phyloP scores from a whole-genome alignment of 345 rosid species.

The Odontarrhena argentea region DNA sequence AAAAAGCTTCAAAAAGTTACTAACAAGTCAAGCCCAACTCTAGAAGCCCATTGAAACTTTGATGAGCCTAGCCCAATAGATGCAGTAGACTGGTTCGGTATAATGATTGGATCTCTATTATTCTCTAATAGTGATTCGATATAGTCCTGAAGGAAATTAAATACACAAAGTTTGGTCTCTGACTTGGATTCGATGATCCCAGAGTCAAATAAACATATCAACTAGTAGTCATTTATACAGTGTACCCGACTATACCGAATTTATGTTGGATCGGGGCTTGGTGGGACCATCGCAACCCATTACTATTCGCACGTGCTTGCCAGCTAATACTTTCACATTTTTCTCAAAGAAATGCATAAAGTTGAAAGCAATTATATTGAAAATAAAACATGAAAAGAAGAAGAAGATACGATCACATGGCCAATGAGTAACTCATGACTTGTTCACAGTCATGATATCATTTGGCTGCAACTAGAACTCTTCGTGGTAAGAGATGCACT shows the following conservation, averaged over 20 bases:
- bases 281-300: conserved; percentile 24
- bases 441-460: background rate
- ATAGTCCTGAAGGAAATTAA: background rate
- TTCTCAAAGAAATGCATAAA: conserved; percentile 10
- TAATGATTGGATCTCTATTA: conserved; percentile 11
- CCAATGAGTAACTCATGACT: conserved; percentile 29
- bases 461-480: background rate
- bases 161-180: background rate
- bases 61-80: background rate
- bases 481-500: background rate
- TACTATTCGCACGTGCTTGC: conserved; percentile 30
- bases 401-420: conserved; percentile 40
- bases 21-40: conserved; percentile 3
- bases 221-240: conserved; percentile 2
- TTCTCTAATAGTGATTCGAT: background rate
- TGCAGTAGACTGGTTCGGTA: conserved; percentile 1
- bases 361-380: conserved; percentile 24
- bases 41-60: background rate
- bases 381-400: background rate
- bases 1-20: background rate
- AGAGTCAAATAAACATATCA: background rate
- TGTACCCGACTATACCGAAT: conserved; percentile 21
- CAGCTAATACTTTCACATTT: conserved; percentile 33
- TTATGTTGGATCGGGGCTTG: conserved; percentile 14
- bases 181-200: conserved; percentile 2